phyloP scores from a whole-genome alignment of 1,139 yeast genomes.

The Kodamaea fungicola region DNA sequence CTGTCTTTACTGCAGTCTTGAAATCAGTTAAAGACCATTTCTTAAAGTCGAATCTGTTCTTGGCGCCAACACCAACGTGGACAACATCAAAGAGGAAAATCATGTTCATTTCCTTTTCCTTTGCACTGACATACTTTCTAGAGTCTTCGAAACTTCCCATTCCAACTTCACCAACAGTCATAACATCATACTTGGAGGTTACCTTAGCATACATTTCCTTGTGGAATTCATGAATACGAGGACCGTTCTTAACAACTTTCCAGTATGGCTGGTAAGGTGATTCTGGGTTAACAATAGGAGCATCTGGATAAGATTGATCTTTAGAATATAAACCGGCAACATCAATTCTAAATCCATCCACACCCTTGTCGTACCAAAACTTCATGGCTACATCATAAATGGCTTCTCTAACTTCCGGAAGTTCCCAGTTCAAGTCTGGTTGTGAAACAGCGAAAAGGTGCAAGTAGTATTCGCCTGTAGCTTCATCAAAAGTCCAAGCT shows the following conservation, averaged over 20 bases:
- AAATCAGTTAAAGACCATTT: conserved; percentile 39
- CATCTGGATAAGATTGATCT: conserved; percentile 44
- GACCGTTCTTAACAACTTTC: conserved; percentile 38
- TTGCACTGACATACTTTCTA: conserved; percentile 46
- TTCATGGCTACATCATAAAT: conserved; percentile 48
- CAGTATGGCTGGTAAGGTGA: conserved; percentile 37
- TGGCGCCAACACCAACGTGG: conserved; percentile 34
- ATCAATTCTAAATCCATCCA: conserved; percentile 59
- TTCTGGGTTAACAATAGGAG: conserved; percentile 42
- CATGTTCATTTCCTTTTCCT: conserved; percentile 48
- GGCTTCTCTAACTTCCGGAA: conserved; percentile 47
- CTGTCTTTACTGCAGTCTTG: conserved; percentile 36
- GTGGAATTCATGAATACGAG: conserved; percentile 55
- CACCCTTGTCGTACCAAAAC: conserved; percentile 55
- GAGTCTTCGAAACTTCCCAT: conserved; percentile 38
- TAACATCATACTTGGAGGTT: conserved; percentile 45
- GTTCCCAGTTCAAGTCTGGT: conserved; percentile 63
- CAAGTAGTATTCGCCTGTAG: conserved; percentile 51
- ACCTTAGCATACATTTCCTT: conserved; percentile 47
- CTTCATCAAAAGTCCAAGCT: conserved; percentile 55
- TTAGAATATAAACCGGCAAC: conserved; percentile 53
- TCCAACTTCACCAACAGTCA: conserved; percentile 59
- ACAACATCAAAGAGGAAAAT: conserved; percentile 48
- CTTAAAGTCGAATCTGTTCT: conserved; percentile 29
- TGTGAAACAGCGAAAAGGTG: conserved; percentile 49